A percentile compares a stretch with the other conserved stretches of the same genome.
phyloP scores from a whole-genome alignment of 2,329 filamentous ascomycete species.

The Aotearoamyces nothofagi region DNA sequence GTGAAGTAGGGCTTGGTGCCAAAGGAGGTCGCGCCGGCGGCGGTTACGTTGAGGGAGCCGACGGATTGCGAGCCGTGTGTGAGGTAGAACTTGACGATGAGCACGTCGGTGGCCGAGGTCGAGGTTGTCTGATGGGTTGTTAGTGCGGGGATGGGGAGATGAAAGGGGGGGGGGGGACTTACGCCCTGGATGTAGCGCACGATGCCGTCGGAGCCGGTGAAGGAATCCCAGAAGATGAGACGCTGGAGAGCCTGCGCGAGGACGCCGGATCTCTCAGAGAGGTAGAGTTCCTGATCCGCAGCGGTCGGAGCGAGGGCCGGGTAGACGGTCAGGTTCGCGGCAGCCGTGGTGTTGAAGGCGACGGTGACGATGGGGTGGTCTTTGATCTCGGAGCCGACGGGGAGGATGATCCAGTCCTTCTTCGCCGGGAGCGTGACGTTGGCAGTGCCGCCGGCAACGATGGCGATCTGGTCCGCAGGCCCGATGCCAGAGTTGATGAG shows the following conservation, averaged over 20 bases:
- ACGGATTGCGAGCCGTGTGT: conserved; percentile 30
- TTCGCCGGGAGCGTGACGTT: neutral
- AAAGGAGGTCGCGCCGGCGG: conserved; percentile 24
- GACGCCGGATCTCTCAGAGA: conserved; percentile 21
- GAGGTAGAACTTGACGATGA: conserved; percentile 31
- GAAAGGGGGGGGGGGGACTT: no score
- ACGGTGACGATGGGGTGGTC: conserved; percentile 3
- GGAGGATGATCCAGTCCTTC: conserved; percentile 2
- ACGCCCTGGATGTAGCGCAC: conserved; percentile 24
- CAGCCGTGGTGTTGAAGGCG: conserved; percentile 2
- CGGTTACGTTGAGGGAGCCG: conserved; percentile 24
- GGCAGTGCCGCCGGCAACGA: neutral
- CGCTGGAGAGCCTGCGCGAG: conserved; percentile 24
- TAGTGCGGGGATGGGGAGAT: no score
- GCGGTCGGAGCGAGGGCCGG: conserved; percentile 9
- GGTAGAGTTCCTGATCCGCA: no score
- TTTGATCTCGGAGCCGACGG: conserved; percentile 2
- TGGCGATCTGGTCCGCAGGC: conserved; percentile 1
- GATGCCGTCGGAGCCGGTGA: conserved; percentile 25
- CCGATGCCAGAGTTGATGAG: conserved; percentile 6
- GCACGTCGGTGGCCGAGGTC: conserved; percentile 24
- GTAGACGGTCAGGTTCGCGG: conserved; percentile 1
- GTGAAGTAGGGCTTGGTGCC: conserved; percentile 20
- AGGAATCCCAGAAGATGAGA: conserved; percentile 25
- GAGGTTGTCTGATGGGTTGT: conserved; percentile 26